These are phyloP conservation scores for Arthromyces matolae DNA, from an alignment of 768 basidiomycete genomes.

Conservation along the genomic window DNA sequence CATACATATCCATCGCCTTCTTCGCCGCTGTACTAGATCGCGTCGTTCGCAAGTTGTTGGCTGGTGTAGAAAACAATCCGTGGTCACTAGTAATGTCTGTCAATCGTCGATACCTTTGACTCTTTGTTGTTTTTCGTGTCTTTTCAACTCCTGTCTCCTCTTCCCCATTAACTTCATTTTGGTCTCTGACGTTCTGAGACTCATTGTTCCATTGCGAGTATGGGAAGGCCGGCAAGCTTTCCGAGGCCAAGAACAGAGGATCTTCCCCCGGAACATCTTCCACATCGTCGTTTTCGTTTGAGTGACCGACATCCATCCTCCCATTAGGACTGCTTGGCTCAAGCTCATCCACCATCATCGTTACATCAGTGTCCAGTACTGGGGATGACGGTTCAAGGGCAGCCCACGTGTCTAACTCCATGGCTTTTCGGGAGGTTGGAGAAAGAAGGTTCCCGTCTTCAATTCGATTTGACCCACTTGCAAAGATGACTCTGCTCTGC, in stretches of 20 bases:
- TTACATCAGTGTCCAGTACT: slow-evolving; percentile 17
- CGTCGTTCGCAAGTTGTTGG: slow-evolving; percentile 29
- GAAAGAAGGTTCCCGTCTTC: background rate
- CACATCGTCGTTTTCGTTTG: slow-evolving; percentile 2
- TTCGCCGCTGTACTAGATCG: slow-evolving; percentile 22
- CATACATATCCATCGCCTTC: slow-evolving; percentile 35
- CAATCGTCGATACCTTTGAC: slow-evolving; percentile 40
- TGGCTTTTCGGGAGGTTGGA: slow-evolving; percentile 11
- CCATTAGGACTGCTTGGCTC: slow-evolving; percentile 19
- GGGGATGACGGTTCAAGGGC: slow-evolving; percentile 20
- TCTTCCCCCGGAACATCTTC: slow-evolving; percentile 7
- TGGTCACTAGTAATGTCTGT: slow-evolving; percentile 51
- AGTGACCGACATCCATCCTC: slow-evolving; percentile 2
- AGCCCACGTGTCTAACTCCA: slow-evolving; percentile 21
- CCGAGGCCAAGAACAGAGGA: slow-evolving; percentile 49
- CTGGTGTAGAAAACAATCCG: slow-evolving; percentile 26
- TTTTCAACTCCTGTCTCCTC: slow-evolving; percentile 29
- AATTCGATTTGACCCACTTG: slow-evolving; percentile 10
- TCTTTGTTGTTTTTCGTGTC: slow-evolving; percentile 13
- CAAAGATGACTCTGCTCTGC: slow-evolving; percentile 9
- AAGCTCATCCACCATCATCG: slow-evolving; percentile 25
- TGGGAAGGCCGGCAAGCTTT: slow-evolving; percentile 52
- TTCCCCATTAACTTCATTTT: slow-evolving; percentile 36
- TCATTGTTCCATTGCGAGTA: slow-evolving; percentile 43
- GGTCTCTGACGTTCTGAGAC: slow-evolving; percentile 10